These are phyloP conservation scores for Ascodesmis nigricans DNA, from an alignment of 495 filamentous ascomycete species.

Conservation along the genomic window DNA sequence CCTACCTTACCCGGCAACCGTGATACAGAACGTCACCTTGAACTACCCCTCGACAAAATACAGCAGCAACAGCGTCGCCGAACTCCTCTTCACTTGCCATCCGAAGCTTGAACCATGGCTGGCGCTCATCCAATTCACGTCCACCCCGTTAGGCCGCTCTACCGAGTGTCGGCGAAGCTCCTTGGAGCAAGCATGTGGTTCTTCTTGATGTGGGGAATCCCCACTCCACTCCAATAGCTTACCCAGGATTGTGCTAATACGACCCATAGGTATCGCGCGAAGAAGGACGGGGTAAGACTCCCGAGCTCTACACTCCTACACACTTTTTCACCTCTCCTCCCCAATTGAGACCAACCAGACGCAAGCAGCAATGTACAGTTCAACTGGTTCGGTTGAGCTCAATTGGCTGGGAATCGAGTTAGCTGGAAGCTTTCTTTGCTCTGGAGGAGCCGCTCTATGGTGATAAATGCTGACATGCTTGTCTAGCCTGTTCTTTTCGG, in stretches of 20 bases:
- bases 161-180: conserved; percentile 63
- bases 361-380: conserved; percentile 3
- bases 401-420: no score
- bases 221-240: conserved; percentile 1
- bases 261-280: conserved; percentile 70
- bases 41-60: conserved; percentile 15
- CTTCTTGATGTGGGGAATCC: conserved; percentile 42
- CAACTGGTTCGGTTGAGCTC: no score
- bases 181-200: conserved; percentile 98
- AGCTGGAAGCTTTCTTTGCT: no score
- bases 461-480: conserved; percentile 20
- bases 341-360: no score
- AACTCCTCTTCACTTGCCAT: no score
- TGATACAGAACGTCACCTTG: no score
- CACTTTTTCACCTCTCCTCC: no score
- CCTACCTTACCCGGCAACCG: no score
- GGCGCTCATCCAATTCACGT: conserved; percentile 50
- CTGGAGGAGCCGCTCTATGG: no score
- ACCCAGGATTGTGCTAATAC: background rate
- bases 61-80: no score
- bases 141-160: conserved; percentile 50
- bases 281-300: conserved; percentile 69
- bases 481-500: conserved; percentile 50
- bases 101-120: no score
- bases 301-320: no score